These are phyloP conservation scores for Reutealis trisperma DNA, from an alignment of 345 rosid genomes.

Conservation along the genomic window DNA sequence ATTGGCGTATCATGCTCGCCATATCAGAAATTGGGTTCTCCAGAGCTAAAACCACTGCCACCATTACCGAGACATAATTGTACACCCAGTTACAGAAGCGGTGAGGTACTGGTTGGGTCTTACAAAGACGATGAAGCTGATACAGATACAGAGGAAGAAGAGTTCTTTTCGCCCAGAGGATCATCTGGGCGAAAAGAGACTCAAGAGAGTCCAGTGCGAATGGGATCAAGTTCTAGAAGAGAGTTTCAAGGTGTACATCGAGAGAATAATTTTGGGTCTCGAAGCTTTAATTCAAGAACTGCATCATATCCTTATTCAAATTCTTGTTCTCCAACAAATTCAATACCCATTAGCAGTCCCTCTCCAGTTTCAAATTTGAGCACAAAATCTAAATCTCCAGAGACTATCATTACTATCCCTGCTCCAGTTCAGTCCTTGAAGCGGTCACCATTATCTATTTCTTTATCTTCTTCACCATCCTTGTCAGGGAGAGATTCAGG, in stretches of 20 bases:
- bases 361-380: constrained; percentile 46
- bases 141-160: constrained; percentile 65
- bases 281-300: constrained; percentile 63
- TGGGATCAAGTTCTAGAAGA: constrained; percentile 50
- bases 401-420: constrained; percentile 26
- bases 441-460: constrained; percentile 2
- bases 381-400: constrained; percentile 52
- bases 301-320: constrained; percentile 59
- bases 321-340: constrained; percentile 55
- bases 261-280: constrained; percentile 48
- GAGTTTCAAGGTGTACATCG: constrained; percentile 33
- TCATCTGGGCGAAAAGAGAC: constrained; percentile 65
- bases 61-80: constrained; percentile 63
- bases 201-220: constrained; percentile 23
- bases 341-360: constrained; percentile 39
- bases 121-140: constrained; percentile 33
- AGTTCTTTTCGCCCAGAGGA: constrained; percentile 87
- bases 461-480: constrained; percentile 16
- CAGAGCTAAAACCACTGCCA: constrained; percentile 91
- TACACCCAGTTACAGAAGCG: constrained; percentile 44
- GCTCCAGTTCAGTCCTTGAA: constrained; percentile 25
- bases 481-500: constrained; percentile 13
- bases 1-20: constrained; percentile 45
- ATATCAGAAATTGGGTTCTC: constrained; percentile 72
- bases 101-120: constrained; percentile 36